Percentiles rank a stretch among this genome's conserved stretches.
Conservation (phyloP, 306 rosid genomes). For the Fragaria nilgerrensis region DNA sequence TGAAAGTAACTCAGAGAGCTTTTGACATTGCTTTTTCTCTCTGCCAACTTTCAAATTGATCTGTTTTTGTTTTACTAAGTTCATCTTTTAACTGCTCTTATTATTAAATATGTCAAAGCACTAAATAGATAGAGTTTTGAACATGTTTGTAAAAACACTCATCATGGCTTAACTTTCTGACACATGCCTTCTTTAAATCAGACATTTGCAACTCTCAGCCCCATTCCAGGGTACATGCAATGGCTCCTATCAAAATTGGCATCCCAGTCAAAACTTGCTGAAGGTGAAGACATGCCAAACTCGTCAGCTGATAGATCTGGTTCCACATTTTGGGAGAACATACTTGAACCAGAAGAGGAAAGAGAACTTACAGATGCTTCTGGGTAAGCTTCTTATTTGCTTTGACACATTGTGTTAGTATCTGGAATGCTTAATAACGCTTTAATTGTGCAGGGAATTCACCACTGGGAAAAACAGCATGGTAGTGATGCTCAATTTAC, state of each 20-base stretch:
- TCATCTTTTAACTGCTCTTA: background rate
- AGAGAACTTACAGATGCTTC: slow-evolving; percentile 57
- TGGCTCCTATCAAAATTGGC: slow-evolving; percentile 91
- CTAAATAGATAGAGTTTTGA: background rate
- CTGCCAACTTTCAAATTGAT: background rate
- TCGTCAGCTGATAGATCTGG: slow-evolving; percentile 39
- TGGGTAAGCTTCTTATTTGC: slow-evolving; percentile 40
- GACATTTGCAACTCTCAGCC: slow-evolving; percentile 94
- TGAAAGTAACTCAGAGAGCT: background rate
- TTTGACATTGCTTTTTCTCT: background rate
- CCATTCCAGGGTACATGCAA: slow-evolving; percentile 89
- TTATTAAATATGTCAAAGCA: background rate
- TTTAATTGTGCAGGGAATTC: slow-evolving; percentile 50
- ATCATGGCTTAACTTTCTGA: slow-evolving; percentile 17
- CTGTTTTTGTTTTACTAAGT: background rate
- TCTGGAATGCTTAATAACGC: slow-evolving; percentile 17
- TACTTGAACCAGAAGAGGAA: slow-evolving; percentile 80
- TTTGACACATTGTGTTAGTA: slow-evolving; percentile 1
- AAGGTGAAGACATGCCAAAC: slow-evolving; percentile 45
- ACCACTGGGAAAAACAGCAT: slow-evolving; percentile 60
- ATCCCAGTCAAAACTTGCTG: slow-evolving; percentile 58
- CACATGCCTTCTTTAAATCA: slow-evolving; percentile 27
- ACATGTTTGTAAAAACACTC: background rate
- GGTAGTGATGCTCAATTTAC: slow-evolving; percentile 70
- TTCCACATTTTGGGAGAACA: slow-evolving; percentile 75